Conservation (phyloP, 2,329 filamentous ascomycete species). For the Xylaria digitata region DNA sequence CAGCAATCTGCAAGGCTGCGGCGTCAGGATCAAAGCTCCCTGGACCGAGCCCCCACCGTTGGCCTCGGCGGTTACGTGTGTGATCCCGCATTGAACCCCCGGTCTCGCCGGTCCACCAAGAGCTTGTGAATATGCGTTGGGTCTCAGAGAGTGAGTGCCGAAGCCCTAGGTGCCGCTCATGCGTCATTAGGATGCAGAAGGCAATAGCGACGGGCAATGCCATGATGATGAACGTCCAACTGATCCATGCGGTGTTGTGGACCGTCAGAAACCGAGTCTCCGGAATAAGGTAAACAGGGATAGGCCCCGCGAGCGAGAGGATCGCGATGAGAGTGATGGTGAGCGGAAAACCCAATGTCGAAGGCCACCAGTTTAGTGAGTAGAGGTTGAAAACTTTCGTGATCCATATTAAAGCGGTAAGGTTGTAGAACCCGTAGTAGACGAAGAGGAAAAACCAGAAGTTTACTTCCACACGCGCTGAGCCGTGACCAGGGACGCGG, state of each 20-base stretch:
- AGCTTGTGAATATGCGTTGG: slow-evolving; percentile 73
- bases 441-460: slow-evolving; percentile 79
- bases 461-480: slow-evolving; percentile 71
- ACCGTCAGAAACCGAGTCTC: slow-evolving; percentile 64
- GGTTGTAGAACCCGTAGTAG: slow-evolving; percentile 76
- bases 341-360: slow-evolving; percentile 71
- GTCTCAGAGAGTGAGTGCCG: slow-evolving; percentile 72
- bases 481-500: slow-evolving; percentile 70
- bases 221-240: slow-evolving; percentile 77
- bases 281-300: slow-evolving; percentile 68
- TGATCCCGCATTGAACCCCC: slow-evolving; percentile 55
- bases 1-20: slow-evolving; percentile 43
- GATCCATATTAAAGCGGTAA: slow-evolving; percentile 76
- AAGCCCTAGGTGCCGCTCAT: slow-evolving; percentile 71
- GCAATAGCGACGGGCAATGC: slow-evolving; percentile 74
- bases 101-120: slow-evolving; percentile 73
- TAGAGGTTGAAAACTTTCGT: slow-evolving; percentile 79
- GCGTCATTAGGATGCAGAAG: slow-evolving; percentile 70
- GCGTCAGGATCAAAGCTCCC: slow-evolving; percentile 55
- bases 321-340: slow-evolving; percentile 71
- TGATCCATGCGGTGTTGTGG: slow-evolving; percentile 76
- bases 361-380: slow-evolving; percentile 77
- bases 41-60: slow-evolving; percentile 52
- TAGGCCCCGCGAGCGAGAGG: slow-evolving; percentile 68
- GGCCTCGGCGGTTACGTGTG: slow-evolving; percentile 55